Conservation (phyloP, 805 yeast genomes). For the Candida wancherniae region DNA sequence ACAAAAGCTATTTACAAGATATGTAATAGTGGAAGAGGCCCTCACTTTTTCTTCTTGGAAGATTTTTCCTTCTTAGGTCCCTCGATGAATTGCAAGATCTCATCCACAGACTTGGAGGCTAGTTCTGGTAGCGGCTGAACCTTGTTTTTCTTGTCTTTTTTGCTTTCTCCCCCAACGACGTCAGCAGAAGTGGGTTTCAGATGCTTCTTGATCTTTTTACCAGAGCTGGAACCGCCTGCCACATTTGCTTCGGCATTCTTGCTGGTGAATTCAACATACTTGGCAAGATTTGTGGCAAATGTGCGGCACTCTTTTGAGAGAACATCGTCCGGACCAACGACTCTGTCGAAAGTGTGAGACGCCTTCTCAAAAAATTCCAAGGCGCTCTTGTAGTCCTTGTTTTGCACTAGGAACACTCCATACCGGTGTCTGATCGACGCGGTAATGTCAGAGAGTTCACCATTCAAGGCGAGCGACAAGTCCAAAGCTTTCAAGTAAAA, state of each 20-base stretch:
- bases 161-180: constrained; percentile 18
- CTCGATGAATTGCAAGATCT: constrained; percentile 65
- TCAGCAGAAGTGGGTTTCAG: constrained; percentile 13
- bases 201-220: constrained; percentile 19
- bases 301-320: constrained; percentile 63
- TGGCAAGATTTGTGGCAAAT: constrained; percentile 56
- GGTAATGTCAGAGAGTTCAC: constrained; percentile 54
- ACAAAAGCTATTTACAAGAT: too few species aligned
- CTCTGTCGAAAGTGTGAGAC: constrained; percentile 48
- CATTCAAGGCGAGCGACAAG: constrained; percentile 48
- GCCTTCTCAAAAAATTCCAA: constrained; percentile 53
- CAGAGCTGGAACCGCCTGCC: constrained; percentile 14
- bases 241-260: constrained; percentile 31
- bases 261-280: constrained; percentile 44
- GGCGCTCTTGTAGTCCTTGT: constrained; percentile 52
- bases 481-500: constrained; percentile 52
- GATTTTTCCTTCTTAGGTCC: constrained; percentile 38
- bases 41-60: constrained; percentile 12
- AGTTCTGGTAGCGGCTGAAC: constrained; percentile 46
- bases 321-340: constrained; percentile 64
- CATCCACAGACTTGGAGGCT: constrained; percentile 65
- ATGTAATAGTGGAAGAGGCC: too few species aligned
- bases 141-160: constrained; percentile 13
- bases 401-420: constrained; percentile 47
- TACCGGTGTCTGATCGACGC: constrained; percentile 65